Evolutionary conservation across 257 asterid species (phyloP), one percentile per base, ranked within the genome.

Genomic region (Nicotiana noctiflora): DNA sequence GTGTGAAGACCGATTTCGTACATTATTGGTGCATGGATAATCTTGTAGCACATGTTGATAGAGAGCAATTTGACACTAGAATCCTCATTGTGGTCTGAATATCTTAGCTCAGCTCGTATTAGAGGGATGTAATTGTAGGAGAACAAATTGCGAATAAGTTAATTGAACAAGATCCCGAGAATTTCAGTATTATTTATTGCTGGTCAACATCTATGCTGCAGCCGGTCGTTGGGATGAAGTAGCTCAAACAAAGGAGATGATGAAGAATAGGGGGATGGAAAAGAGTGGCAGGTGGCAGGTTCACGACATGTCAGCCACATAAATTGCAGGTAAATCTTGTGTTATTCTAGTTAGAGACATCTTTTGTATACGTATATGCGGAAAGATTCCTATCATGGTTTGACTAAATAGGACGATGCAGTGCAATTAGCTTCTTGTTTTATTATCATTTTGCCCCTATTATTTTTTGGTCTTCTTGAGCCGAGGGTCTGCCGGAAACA

Each of bases 11-110:
- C 15, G 86, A 84, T 81, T 93, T 93, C 6, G 95, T 86, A 17
- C 95, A 90, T 86, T 89, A 88, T 67, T 92, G 97, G 95, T 92
- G 93, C 89, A 77, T 91, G 95, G 93, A 97, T 74, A 88, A 86
- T 83, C 89, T 93, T 44, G 87, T 88, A 83, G 92, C 93, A 67
- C 82, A 72, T 81, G 88, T 81, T 83, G 97, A 46, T 23, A 10
- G 87, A 86, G 6, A 87, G 83, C 14, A 86, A 83, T 67, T 56
- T 65, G 53, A 79, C 87, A 57, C 83, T 86, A 9, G 91, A 86
- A 84, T 84, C 84, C 83, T 84, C 88, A 7, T 74, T 84, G 19
- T 86, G 90, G 93, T 93, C 90, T 6, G 91, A 89, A 64, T 67
- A 89, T 40, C 84, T 90, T 78, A 87, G 89, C 15, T 88, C 87